phyloP scores from a whole-genome alignment of 2,329 filamentous ascomycete species.

The Pyrenophora tritici-repentis region DNA sequence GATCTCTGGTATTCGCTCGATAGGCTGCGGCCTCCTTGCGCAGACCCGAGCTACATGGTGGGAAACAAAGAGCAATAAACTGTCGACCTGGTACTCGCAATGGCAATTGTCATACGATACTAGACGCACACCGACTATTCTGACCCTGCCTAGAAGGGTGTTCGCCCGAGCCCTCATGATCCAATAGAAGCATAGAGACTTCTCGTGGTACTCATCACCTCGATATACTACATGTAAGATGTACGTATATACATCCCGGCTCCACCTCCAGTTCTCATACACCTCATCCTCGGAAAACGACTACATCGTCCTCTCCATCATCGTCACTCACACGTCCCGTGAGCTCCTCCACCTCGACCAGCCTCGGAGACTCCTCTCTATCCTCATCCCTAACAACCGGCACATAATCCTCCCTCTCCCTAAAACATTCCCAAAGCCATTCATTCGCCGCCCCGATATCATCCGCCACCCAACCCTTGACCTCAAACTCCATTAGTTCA shows the following conservation, averaged over 20 bases:
- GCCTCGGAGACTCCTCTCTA: not conserved
- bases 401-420: not conserved
- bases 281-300: not conserved
- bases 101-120: no score
- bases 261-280: not conserved
- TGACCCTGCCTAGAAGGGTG: no score
- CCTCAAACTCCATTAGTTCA: not conserved
- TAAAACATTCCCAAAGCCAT: conserved; percentile 7
- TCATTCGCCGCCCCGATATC: not conserved
- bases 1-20: no score
- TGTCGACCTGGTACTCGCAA: no score
- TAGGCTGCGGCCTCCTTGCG: no score
- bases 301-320: not conserved
- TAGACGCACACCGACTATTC: no score
- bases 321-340: not conserved
- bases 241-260: not conserved
- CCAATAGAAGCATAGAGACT: no score
- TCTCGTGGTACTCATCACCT: no score
- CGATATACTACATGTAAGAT: no score
- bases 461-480: not conserved
- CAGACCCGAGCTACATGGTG: no score
- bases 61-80: no score
- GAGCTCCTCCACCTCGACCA: not conserved
- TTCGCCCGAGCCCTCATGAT: no score
- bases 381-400: not conserved